Evolutionary conservation across 139 green algal genomes (phyloP).

Genomic region (Picochlorum sp.): DNA sequence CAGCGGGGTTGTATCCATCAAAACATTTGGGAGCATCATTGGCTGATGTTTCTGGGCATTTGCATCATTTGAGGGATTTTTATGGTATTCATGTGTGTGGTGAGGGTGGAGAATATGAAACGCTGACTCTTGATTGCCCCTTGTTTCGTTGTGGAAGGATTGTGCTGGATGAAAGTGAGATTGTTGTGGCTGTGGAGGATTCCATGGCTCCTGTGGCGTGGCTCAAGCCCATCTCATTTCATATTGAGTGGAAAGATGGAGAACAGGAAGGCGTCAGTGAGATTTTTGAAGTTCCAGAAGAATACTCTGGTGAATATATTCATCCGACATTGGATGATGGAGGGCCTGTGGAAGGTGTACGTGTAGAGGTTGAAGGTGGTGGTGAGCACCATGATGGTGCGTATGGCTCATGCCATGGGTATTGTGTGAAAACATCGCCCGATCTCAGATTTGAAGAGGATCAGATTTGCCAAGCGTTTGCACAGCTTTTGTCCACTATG

Average conservation of each 20-base stretch:
- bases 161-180: slow-evolving; percentile 52
- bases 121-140: slow-evolving; percentile 81
- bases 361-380: not conserved
- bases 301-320: not conserved
- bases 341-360: too few species aligned
- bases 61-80: slow-evolving; percentile 43
- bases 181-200: slow-evolving; percentile 33
- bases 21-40: slow-evolving; percentile 79
- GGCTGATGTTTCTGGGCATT: slow-evolving; percentile 36
- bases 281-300: not conserved
- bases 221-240: slow-evolving; percentile 57
- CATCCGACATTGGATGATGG: not conserved
- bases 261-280: too few species aligned
- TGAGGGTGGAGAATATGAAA: slow-evolving; percentile 98
- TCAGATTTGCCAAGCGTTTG: not conserved
- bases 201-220: slow-evolving; percentile 42
- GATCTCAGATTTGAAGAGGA: too few species aligned
- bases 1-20: slow-evolving; percentile 70
- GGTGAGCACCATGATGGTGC: not conserved
- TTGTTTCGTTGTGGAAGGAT: slow-evolving; percentile 68
- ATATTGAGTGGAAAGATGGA: slow-evolving; percentile 53
- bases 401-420: slow-evolving; percentile 1
- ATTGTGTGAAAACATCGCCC: too few species aligned
- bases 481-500: not conserved
- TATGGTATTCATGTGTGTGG: slow-evolving; percentile 89